phyloP scores from a whole-genome alignment of 2,329 filamentous ascomycete species.

The Apiospora kogelbergensis region DNA sequence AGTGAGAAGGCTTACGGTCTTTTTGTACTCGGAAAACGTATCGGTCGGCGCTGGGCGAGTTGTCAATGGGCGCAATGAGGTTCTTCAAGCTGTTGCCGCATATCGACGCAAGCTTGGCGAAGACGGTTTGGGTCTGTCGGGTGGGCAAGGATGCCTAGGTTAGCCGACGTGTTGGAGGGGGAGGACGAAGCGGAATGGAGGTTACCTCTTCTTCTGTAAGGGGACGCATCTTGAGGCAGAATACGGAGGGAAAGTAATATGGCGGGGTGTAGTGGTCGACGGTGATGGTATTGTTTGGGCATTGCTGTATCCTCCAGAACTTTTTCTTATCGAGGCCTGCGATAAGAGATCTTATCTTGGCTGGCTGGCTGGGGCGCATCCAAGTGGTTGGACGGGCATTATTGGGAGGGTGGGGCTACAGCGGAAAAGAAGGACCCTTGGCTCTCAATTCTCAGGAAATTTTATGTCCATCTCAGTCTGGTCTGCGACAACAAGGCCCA shows the following conservation, averaged over 20 bases:
- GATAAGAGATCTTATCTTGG: neutral
- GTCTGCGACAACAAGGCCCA: neutral
- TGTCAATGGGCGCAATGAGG: slow-evolving; percentile 72
- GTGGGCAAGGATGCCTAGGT: slow-evolving; percentile 74
- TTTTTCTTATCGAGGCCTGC: neutral
- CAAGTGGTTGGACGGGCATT: neutral
- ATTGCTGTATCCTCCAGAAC: slow-evolving; percentile 1
- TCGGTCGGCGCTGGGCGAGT: slow-evolving; percentile 68
- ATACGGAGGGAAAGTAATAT: neutral
- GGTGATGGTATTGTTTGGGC: neutral
- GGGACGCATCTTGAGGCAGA: slow-evolving; percentile 16
- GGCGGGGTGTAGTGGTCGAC: neutral
- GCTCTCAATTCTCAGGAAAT: slow-evolving; percentile 4
- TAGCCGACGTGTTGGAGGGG: neutral
- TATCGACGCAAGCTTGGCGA: slow-evolving; percentile 92
- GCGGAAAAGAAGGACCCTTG: slow-evolving; percentile 1
- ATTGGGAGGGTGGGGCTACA: neutral
- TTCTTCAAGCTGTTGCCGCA: slow-evolving; percentile 83
- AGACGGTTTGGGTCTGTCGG: slow-evolving; percentile 76
- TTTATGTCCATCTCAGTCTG: neutral
- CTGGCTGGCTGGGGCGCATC: neutral
- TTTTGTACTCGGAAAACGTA: slow-evolving; percentile 85
- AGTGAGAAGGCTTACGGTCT: slow-evolving; percentile 47
- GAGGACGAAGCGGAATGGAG: neutral
- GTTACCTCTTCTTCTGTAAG: slow-evolving; percentile 16